phyloP scores from a whole-genome alignment of 192 early-diverging fungal genomes.

The Backusella morwellensis region DNA sequence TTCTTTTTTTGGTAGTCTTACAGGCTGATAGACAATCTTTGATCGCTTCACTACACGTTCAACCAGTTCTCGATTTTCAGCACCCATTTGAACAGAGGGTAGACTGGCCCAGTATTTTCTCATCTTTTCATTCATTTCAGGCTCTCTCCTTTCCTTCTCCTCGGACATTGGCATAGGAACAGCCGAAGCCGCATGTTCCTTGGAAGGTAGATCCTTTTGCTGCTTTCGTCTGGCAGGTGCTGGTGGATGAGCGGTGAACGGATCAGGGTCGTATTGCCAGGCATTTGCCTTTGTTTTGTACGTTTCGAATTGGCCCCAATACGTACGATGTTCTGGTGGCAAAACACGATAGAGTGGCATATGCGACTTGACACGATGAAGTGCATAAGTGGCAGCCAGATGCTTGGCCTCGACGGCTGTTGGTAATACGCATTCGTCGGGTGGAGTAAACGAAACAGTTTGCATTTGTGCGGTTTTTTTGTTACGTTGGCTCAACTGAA shows the following conservation, averaged over 20 bases:
- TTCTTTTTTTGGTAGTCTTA: background rate
- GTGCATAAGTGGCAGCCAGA: constrained; percentile 72
- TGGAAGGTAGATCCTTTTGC: constrained; percentile 15
- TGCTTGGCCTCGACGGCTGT: constrained; percentile 63
- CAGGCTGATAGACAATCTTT: constrained; percentile 14
- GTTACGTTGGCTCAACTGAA: constrained; percentile 57
- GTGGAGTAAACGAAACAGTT: constrained; percentile 40
- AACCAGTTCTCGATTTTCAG: constrained; percentile 51
- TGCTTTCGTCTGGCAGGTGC: constrained; percentile 30
- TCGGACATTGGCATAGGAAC: constrained; percentile 38
- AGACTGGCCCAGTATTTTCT: constrained; percentile 57
- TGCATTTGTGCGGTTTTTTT: constrained; percentile 56
- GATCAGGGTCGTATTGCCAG: constrained; percentile 74
- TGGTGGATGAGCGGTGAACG: constrained; percentile 64
- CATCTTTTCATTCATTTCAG: constrained; percentile 37
- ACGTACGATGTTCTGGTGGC: constrained; percentile 68
- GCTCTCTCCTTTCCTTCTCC: constrained; percentile 34
- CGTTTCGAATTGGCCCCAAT: constrained; percentile 70
- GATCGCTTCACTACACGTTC: constrained; percentile 64
- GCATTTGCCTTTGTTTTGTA: constrained; percentile 41
- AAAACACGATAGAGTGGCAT: constrained; percentile 68
- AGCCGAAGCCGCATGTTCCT: constrained; percentile 22
- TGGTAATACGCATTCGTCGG: constrained; percentile 46
- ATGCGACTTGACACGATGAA: constrained; percentile 74
- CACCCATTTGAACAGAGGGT: constrained; percentile 69